These are phyloP conservation scores for Linum usitatissimum DNA, from an alignment of 345 rosid genomes.

Conservation along the genomic window DNA sequence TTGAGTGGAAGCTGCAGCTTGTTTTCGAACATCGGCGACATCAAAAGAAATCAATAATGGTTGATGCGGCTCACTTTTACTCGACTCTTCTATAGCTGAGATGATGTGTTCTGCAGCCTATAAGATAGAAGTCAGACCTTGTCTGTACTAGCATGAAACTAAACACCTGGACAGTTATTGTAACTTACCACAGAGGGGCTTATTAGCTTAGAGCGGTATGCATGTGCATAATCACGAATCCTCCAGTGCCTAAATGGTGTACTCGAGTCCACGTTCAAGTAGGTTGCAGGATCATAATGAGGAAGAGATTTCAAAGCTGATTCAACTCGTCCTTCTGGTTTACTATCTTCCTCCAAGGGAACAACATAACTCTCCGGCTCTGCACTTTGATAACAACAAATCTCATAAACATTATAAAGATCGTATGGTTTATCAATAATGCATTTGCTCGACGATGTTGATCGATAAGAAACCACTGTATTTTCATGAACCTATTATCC, in stretches of 20 bases:
- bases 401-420: background rate
- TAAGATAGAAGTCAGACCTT: constrained; percentile 12
- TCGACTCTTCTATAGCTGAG: constrained; percentile 42
- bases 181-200: constrained; percentile 57
- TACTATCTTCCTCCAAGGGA: constrained; percentile 44
- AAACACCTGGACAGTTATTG: background rate
- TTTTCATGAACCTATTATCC: background rate
- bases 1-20: constrained; percentile 71
- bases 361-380: constrained; percentile 45
- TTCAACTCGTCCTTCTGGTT: constrained; percentile 55
- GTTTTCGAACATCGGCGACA: constrained; percentile 49
- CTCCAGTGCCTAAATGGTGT: constrained; percentile 64
- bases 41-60: constrained; percentile 57
- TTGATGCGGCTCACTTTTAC: constrained; percentile 43
- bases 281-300: constrained; percentile 40
- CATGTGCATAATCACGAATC: constrained; percentile 79
- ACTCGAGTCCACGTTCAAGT: constrained; percentile 24
- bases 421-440: too few species aligned
- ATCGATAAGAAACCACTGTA: background rate
- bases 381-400: constrained; percentile 21
- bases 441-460: background rate
- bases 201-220: constrained; percentile 59
- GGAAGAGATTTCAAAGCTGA: constrained; percentile 66
- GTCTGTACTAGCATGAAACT: background rate
- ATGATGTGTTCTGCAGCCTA: constrained; percentile 63